These are phyloP conservation scores for Rhizopogon vulgaris DNA, from an alignment of 768 basidiomycete species.

Conservation along the genomic window DNA sequence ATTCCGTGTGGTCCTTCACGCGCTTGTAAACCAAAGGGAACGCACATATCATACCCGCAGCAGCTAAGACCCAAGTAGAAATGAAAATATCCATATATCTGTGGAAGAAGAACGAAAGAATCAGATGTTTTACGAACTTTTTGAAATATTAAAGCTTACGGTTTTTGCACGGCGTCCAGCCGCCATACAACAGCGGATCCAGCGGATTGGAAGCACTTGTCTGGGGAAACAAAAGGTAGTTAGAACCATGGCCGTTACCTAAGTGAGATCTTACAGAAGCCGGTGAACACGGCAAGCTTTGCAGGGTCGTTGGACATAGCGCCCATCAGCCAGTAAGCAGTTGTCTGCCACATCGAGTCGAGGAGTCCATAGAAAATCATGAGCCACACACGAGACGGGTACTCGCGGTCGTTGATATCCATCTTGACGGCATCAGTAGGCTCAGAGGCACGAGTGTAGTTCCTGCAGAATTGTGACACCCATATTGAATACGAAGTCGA, in stretches of 20 bases:
- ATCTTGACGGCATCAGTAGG: slow-evolving; percentile 5
- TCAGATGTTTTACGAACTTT: too few species aligned
- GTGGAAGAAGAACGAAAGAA: not conserved
- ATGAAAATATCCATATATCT: slow-evolving; percentile 61
- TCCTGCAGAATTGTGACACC: not conserved
- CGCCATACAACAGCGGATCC: slow-evolving; percentile 62
- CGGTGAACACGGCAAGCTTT: slow-evolving; percentile 37
- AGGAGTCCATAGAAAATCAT: slow-evolving; percentile 3
- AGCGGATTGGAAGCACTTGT: slow-evolving; percentile 68
- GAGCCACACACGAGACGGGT: not conserved
- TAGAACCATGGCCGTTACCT: not conserved
- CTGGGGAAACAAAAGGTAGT: slow-evolving; percentile 18
- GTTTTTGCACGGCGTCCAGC: slow-evolving; percentile 50
- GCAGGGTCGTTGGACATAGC: slow-evolving; percentile 41
- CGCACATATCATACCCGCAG: slow-evolving; percentile 53
- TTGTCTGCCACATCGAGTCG: slow-evolving; percentile 31
- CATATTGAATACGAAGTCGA: not conserved
- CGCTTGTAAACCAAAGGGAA: slow-evolving; percentile 67
- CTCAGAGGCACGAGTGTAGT: not conserved
- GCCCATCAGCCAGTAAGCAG: slow-evolving; percentile 35
- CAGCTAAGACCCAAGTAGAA: slow-evolving; percentile 60
- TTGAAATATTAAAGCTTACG: slow-evolving; percentile 28
- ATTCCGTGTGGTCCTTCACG: slow-evolving; percentile 48
- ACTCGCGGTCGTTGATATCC: not conserved
- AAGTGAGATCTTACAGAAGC: slow-evolving; percentile 33